Conservation (phyloP, 192 early-diverging fungal genomes). For the Coemansia sp. region DNA sequence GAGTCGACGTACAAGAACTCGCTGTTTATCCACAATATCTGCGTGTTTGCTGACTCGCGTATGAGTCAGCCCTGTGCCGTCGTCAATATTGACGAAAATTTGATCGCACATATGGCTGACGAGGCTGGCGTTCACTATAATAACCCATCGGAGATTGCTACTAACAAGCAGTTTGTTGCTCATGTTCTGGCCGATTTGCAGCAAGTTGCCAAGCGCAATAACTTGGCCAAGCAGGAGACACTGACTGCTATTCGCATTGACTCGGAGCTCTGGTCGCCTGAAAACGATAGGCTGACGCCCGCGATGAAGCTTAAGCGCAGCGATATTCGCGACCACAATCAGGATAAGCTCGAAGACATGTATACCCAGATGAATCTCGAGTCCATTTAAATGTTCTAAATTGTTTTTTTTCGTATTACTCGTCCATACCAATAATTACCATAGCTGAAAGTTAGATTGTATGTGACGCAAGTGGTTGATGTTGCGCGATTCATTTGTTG, state of each 20-base stretch:
- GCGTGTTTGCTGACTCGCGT: slow-evolving; percentile 76
- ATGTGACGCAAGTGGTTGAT: no score
- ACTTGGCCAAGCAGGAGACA: slow-evolving; percentile 78
- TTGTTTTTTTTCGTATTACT: background rate
- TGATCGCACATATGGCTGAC: slow-evolving; percentile 55
- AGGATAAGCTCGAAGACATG: slow-evolving; percentile 45
- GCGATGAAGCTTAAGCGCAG: slow-evolving; percentile 90
- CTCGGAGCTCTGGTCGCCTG: slow-evolving; percentile 85
- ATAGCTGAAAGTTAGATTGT: no score
- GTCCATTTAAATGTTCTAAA: background rate
- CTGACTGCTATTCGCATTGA: slow-evolving; percentile 68
- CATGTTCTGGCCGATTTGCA: slow-evolving; percentile 40
- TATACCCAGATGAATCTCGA: slow-evolving; percentile 26
- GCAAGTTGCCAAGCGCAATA: slow-evolving; percentile 66
- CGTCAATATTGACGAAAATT: slow-evolving; percentile 62
- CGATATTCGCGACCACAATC: slow-evolving; percentile 73
- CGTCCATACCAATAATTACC: no score
- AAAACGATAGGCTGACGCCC: slow-evolving; percentile 85
- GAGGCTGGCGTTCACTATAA: slow-evolving; percentile 26
- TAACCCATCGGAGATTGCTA: slow-evolving; percentile 38
- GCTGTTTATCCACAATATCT: slow-evolving; percentile 78
- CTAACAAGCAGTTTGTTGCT: slow-evolving; percentile 22
- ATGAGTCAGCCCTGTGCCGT: slow-evolving; percentile 77
- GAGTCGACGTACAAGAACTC: slow-evolving; percentile 91
- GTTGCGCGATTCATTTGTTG: no score